Evolutionary conservation across 176 grass and related monocot species (phyloP).

Genomic region (Musa troglodytarum): DNA sequence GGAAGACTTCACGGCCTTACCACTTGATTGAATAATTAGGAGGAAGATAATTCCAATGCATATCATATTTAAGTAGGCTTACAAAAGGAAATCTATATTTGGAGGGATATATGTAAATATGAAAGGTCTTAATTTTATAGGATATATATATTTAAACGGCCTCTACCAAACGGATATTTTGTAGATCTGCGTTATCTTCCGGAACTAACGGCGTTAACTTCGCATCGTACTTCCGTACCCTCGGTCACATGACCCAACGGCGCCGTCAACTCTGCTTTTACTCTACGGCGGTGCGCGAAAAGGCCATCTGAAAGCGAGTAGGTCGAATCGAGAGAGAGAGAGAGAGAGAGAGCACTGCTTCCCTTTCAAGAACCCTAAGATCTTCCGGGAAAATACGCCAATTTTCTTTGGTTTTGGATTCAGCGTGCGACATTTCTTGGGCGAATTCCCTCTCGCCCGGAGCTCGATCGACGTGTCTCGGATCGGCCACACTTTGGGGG

Average conservation of each 20-base stretch:
- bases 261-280: not conserved
- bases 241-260: not conserved
- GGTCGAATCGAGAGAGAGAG: not conserved
- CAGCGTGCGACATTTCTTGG: not conserved
- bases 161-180: too few relatives aligned
- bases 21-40: too few relatives aligned
- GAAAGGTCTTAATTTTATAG: too few relatives aligned
- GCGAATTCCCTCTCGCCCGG: not conserved
- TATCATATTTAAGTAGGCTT: too few relatives aligned
- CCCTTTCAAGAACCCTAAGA: not conserved
- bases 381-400: not conserved
- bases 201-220: too few relatives aligned
- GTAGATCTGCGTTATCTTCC: too few relatives aligned
- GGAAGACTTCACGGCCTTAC: too few relatives aligned
- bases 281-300: not conserved
- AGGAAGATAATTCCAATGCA: too few relatives aligned
- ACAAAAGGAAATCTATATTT: too few relatives aligned
- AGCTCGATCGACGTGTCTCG: not conserved
- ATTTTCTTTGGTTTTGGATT: not conserved
- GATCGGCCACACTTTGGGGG: not conserved
- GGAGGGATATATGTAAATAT: too few relatives aligned
- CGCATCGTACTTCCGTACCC: too few relatives aligned
- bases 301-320: not conserved
- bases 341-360: not conserved
- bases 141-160: too few relatives aligned